phyloP scores from a whole-genome alignment of 495 filamentous ascomycete genomes.

The Friedmanniomyces endolithicus region DNA sequence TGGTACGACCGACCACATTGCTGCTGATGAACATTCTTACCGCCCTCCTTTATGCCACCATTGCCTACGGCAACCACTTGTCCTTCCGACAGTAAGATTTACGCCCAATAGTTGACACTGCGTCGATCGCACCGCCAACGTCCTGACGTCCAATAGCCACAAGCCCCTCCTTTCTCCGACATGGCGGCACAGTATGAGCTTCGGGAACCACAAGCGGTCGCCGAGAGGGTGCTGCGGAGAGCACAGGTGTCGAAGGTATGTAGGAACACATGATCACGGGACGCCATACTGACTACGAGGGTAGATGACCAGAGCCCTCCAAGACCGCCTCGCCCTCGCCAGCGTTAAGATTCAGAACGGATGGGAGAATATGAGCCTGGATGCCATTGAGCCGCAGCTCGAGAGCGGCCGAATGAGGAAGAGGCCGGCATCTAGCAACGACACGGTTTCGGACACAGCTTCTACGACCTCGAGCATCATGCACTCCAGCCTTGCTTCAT shows the following conservation, averaged over 20 bases:
- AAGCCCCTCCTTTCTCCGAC: slow-evolving; percentile 6
- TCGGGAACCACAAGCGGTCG: slow-evolving; percentile 48
- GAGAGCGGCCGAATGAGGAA: slow-evolving; percentile 61
- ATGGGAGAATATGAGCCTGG: slow-evolving; percentile 64
- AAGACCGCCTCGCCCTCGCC: slow-evolving; percentile 85
- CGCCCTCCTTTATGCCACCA: neutral
- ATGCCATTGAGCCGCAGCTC: slow-evolving; percentile 58
- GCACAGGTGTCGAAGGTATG: slow-evolving; percentile 77
- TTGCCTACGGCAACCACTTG: neutral
- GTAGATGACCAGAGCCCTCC: slow-evolving; percentile 80
- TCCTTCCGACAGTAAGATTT: neutral
- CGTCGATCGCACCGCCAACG: neutral
- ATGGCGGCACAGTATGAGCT: slow-evolving; percentile 13
- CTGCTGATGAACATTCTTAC: no score
- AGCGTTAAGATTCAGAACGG: slow-evolving; percentile 94
- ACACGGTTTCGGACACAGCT: slow-evolving; percentile 65
- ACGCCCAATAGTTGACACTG: neutral
- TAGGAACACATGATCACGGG: neutral
- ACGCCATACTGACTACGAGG: slow-evolving; percentile 8
- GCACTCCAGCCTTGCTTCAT: slow-evolving; percentile 48
- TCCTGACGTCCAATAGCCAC: neutral
- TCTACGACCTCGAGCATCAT: slow-evolving; percentile 52
- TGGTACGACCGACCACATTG: no score
- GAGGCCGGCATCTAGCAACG: slow-evolving; percentile 46
- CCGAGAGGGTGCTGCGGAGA: slow-evolving; percentile 55